Evolutionary conservation across 208 protist species (phyloP), one percentile per base, ranked within the genome.

Genomic region (Acanthamoeba royreba): DNA sequence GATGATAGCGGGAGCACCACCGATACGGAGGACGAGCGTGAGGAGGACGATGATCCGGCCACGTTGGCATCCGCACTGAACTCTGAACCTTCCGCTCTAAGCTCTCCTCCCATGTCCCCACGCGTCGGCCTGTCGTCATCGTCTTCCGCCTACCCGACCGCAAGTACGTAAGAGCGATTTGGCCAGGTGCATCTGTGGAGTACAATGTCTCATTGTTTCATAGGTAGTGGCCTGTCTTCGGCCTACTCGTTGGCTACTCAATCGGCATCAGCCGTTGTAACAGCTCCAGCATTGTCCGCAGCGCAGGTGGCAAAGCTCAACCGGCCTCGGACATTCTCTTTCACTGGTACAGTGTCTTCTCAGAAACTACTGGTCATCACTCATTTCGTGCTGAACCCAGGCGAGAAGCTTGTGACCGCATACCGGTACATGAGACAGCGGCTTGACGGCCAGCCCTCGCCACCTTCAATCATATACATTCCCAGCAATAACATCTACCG

Each of bases 341-440:
- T 81, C 40, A 81, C 69, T 55, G 49, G 49, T 55, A 13, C 13
- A 58, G 49, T 58, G 22, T 13, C 22, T 13, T n/a, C 13, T 58
- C 13, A 22, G 49, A n/a, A 58, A 58, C 13, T 58, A 58, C 49
- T 58, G 13, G 49, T 13, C 49, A 58, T 9, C 25, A 19, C 2
- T 38, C 11, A 42, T 77, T 5, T 35, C n/a, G 2, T 77, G 25
- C 4, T 33, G 3, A 28, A 8, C 43, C 17, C 63, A 77, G 79
- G 79, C 7, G 46, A 88, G 79, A 88, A 88, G 79, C 49, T 88
- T 42, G 25, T 88, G 19, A 31, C 40, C 46, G 42, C 79, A 7
- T 88, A 88, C 49, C 79, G 79, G 25, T 88, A 88, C 79, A 88
- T 88, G 79, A 88, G 61, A 47, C 79, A 88, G 79, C 33, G 79